phyloP scores from a whole-genome alignment of 129 eudicot species.

The Ambrosia trifida region DNA sequence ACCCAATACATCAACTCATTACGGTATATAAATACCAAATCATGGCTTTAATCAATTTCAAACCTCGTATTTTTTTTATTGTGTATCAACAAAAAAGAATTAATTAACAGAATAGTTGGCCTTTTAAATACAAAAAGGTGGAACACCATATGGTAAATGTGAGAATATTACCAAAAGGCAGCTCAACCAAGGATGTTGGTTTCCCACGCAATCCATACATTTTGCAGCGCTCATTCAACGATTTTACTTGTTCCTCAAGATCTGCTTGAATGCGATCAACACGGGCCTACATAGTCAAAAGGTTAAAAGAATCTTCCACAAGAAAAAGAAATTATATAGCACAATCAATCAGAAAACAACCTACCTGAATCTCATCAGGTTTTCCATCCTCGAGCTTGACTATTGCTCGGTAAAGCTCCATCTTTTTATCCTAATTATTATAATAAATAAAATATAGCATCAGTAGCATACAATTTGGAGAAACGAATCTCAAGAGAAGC shows the following conservation, averaged over 20 bases:
- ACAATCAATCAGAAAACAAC: conserved; percentile 4
- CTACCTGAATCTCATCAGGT: conserved; percentile 69
- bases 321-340: neutral
- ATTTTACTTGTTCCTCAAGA: conserved; percentile 78
- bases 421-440: conserved; percentile 65
- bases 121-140: neutral
- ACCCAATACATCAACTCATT: neutral
- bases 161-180: conserved; percentile 73
- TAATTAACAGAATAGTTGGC: neutral
- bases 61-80: too few relatives aligned
- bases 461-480: neutral
- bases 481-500: neutral
- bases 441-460: conserved; percentile 1
- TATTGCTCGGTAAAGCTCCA: conserved; percentile 85
- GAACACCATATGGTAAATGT: neutral
- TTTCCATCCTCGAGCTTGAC: conserved; percentile 71
- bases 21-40: neutral
- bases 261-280: conserved; percentile 64
- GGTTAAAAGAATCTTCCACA: neutral
- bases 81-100: neutral
- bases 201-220: conserved; percentile 83
- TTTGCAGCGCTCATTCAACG: conserved; percentile 87
- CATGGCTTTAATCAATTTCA: neutral
- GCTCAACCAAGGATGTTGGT: conserved; percentile 76
- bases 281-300: conserved; percentile 42